Evolutionary conservation across 2,329 filamentous ascomycete genomes (phyloP), one percentile per base, ranked within the genome.

Genomic region (Grosmannia penicillata): DNA sequence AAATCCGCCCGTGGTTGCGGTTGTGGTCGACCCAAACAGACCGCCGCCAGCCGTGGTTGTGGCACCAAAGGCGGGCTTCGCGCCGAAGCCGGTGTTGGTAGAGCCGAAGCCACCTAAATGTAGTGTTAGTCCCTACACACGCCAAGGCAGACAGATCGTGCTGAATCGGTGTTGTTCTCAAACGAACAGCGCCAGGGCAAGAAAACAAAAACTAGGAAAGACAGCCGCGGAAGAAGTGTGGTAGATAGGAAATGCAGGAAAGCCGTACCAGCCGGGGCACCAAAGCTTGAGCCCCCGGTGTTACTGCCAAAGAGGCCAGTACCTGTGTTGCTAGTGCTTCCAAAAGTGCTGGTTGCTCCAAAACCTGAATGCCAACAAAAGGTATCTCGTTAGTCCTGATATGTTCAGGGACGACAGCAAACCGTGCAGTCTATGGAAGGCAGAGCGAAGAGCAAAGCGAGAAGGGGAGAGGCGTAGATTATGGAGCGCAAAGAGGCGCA

Each of bases 61-160:
- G n/a, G 63, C 53, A 33, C 72, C 71, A 48, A 75, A 74, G 10
- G 68, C 60, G 29, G 72, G 65, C 52, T 75, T 66, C 26, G 50
- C 41, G 14, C 48, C 49, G 27, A 51, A 59, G 47, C 28, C 52
- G 26, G 45, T 47, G 6, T 43, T 41, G 22, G 37, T 42, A 14
- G 47, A 43, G 15, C 47, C 52, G 32, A 58, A 55, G 24, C 49
- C 53, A 37, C 51, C 48, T 49, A 36, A 1, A 36, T 9, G 7
- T 18, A 22, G 24, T 33, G 23, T 28, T 18, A 34, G 32, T 25
- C 13, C 11, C n/a, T 4, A 18, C 18, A 15, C 23, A 29, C 8
- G n/a, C 13, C 17, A 22, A 36, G 26, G 2, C 22, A 13, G 24
- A 29, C 7, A n/a, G n/a, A n/a, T n/a, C n/a, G n/a, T n/a, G n/a